phyloP scores from a whole-genome alignment of 768 basidiomycete genomes.

The Leccinellum albellum region DNA sequence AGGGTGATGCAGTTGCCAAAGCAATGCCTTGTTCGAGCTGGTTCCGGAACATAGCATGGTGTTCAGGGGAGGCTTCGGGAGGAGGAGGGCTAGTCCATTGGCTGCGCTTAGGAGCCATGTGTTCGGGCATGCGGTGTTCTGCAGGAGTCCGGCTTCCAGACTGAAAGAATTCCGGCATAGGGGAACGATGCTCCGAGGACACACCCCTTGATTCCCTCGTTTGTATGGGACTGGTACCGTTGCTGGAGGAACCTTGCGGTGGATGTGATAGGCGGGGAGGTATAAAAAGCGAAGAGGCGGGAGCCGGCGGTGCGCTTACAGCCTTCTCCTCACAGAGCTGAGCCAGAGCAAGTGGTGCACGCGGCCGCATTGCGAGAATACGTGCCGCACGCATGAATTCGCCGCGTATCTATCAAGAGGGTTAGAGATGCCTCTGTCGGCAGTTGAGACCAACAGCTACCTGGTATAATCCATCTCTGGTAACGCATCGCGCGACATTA shows the following conservation, averaged over 20 bases:
- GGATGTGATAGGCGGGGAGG: slow-evolving; percentile 48
- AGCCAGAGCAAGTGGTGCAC: slow-evolving; percentile 76
- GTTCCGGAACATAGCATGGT: slow-evolving; percentile 63
- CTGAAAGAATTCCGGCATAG: slow-evolving; percentile 47
- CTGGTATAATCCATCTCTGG: slow-evolving; percentile 92
- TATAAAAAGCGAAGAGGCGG: slow-evolving; percentile 39
- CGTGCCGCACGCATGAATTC: slow-evolving; percentile 96
- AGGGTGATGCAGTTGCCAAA: slow-evolving; percentile 62
- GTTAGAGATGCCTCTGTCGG: neutral
- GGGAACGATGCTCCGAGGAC: slow-evolving; percentile 48
- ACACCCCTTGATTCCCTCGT: slow-evolving; percentile 46
- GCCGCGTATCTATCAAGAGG: slow-evolving; percentile 76
- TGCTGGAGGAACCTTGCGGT: slow-evolving; percentile 68
- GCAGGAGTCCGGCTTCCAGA: slow-evolving; percentile 32
- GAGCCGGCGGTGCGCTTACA: slow-evolving; percentile 39
- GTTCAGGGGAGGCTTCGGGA: slow-evolving; percentile 64
- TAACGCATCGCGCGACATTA: slow-evolving; percentile 95
- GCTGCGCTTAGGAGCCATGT: slow-evolving; percentile 76
- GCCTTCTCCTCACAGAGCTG: slow-evolving; percentile 91
- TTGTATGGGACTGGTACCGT: slow-evolving; percentile 58
- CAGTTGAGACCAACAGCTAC: slow-evolving; percentile 36
- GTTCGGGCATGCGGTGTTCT: slow-evolving; percentile 47
- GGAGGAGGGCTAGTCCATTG: slow-evolving; percentile 88
- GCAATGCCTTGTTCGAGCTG: slow-evolving; percentile 63
- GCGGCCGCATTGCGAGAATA: slow-evolving; percentile 74